phyloP scores from a whole-genome alignment of 106 monocot genomes.

The Dioscorea dumetorum region DNA sequence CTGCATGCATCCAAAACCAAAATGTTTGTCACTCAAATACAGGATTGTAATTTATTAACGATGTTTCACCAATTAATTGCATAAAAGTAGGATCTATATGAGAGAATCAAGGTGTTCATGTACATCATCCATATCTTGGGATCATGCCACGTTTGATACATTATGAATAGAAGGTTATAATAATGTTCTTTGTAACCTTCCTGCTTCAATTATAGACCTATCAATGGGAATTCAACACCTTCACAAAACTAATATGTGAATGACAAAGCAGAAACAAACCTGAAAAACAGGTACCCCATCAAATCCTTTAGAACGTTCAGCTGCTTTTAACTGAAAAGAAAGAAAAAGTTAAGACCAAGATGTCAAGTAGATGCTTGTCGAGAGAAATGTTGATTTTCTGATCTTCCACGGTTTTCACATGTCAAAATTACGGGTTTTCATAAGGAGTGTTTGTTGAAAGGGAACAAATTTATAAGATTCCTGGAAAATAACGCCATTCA shows the following conservation, averaged over 20 bases:
- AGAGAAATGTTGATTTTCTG: no score
- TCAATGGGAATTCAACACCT: no score
- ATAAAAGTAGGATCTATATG: neutral
- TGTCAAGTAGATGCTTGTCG: no score
- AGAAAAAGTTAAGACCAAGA: no score
- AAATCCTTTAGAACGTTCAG: conserved; percentile 63
- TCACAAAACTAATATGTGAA: no score
- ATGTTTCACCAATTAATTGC: neutral
- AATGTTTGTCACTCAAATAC: neutral
- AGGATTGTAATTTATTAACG: neutral
- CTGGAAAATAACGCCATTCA: no score
- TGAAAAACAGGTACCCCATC: conserved; percentile 99
- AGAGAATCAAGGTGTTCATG: neutral
- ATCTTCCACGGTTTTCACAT: no score
- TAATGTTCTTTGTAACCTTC: neutral
- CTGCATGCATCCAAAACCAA: conserved; percentile 37
- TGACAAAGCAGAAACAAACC: conserved; percentile 21
- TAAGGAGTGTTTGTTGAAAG: no score
- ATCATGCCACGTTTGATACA: neutral
- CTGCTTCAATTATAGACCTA: no score
- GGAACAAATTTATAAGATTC: no score
- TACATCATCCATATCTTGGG: neutral
- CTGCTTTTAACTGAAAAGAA: conserved; percentile 52
- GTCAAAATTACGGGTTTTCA: no score
- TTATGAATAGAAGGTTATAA: neutral